These are phyloP conservation scores for Stephania yunnanensis DNA, from an alignment of 164 flowering plant genomes.

Conservation along the genomic window DNA sequence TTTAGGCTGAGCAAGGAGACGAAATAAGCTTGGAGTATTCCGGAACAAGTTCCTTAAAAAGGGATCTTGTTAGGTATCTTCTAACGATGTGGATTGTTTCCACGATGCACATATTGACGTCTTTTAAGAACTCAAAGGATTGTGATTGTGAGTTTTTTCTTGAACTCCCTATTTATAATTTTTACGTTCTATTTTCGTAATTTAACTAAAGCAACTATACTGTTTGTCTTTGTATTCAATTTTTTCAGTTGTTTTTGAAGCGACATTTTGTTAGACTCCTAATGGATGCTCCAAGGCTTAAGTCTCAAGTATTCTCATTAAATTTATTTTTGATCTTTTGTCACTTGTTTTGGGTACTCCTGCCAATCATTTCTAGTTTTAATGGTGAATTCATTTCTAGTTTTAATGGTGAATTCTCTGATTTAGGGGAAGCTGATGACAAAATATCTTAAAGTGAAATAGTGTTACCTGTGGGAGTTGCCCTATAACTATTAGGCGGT, in stretches of 20 bases:
- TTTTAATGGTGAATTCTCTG: neutral
- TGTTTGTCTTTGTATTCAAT: neutral
- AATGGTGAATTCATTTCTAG: too few relatives aligned
- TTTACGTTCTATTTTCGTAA: neutral
- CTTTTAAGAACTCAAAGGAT: neutral
- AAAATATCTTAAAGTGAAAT: neutral
- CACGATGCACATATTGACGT: neutral
- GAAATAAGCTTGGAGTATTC: conserved; percentile 93
- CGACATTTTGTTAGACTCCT: neutral
- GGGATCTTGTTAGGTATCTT: conserved; percentile 77
- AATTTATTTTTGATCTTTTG: too few relatives aligned
- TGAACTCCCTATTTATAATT: neutral
- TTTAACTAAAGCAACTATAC: neutral
- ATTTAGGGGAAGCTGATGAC: neutral
- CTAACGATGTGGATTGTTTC: too few relatives aligned
- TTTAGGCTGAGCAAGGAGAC: conserved; percentile 96
- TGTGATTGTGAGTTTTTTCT: neutral
- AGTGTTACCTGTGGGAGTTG: neutral
- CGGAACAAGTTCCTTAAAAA: conserved; percentile 88
- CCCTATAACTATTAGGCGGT: neutral
- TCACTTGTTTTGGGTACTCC: neutral
- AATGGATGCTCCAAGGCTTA: neutral
- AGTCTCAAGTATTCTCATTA: neutral
- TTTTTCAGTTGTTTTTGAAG: neutral
- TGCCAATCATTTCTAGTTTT: neutral